Percentiles rank a stretch among this genome's conserved stretches.
These are phyloP conservation scores for Salix dunnii DNA, from an alignment of 345 rosid genomes.

Conservation along the genomic window DNA sequence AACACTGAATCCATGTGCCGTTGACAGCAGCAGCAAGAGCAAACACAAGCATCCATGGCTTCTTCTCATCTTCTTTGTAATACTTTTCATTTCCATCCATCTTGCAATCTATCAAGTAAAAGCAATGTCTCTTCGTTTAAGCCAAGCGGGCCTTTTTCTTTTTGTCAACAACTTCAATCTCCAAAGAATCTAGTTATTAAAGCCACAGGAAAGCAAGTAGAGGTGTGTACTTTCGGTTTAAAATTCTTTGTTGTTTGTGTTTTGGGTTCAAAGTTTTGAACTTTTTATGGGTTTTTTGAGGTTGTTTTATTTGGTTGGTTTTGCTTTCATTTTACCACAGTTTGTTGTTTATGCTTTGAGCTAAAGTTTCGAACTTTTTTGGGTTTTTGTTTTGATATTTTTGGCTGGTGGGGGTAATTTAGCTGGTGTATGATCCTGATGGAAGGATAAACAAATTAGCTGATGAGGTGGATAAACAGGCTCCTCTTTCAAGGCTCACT, in stretches of 20 bases:
- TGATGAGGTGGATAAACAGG: conserved; percentile 68
- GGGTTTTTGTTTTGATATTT: neutral
- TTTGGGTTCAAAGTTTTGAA: neutral
- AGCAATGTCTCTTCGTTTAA: conserved; percentile 17
- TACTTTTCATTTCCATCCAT: conserved; percentile 24
- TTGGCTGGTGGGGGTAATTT: conserved; percentile 16
- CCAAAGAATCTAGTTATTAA: conserved; percentile 34
- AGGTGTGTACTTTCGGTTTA: conserved; percentile 35
- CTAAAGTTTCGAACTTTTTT: neutral
- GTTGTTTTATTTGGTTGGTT: neutral
- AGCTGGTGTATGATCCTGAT: conserved; percentile 85
- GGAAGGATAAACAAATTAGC: conserved; percentile 72
- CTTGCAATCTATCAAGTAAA: conserved; percentile 31
- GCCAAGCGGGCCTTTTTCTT: conserved; percentile 23
- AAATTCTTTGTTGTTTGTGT: neutral
- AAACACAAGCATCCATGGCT: conserved; percentile 29
- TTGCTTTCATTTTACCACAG: neutral
- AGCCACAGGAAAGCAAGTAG: conserved; percentile 54
- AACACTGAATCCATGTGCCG: neutral
- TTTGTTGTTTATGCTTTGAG: neutral
- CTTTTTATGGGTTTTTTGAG: neutral
- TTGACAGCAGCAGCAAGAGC: neutral
- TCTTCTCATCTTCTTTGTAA: conserved; percentile 50
- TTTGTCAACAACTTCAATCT: conserved; percentile 30
- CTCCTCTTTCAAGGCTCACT: conserved; percentile 88